A percentile compares a stretch with the other conserved stretches of the same genome.
phyloP scores from a whole-genome alignment of 306 rosid species.

The Alnus rubra region DNA sequence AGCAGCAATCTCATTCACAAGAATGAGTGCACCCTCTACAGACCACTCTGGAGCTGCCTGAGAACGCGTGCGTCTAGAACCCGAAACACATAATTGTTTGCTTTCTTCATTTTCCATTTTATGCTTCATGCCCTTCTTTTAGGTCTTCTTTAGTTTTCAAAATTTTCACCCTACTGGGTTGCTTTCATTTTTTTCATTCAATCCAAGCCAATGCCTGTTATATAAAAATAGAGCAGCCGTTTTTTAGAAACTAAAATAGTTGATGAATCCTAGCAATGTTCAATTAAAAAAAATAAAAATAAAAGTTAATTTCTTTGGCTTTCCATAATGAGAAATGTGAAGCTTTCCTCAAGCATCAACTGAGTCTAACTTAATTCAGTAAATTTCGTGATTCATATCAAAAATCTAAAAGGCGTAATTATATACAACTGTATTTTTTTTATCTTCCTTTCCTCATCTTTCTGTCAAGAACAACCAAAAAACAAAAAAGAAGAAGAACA shows the following conservation, averaged over 20 bases:
- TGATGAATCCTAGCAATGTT: too few species aligned
- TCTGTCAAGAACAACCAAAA: too few species aligned
- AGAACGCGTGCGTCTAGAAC: constrained; percentile 55
- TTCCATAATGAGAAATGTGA: too few species aligned
- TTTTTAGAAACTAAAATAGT: too few species aligned
- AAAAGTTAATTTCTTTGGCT: too few species aligned
- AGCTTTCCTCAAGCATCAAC: too few species aligned
- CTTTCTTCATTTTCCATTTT: constrained; percentile 22
- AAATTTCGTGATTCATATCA: too few species aligned
- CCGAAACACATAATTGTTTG: constrained; percentile 10
- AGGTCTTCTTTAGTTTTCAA: neutral
- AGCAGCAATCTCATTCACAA: constrained; percentile 68
- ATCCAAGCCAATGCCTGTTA: neutral
- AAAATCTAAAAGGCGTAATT: too few species aligned
- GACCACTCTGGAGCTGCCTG: constrained; percentile 73
- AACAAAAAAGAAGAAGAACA: too few species aligned
- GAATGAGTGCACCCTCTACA: constrained; percentile 51
- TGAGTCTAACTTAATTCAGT: too few species aligned
- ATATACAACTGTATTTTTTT: too few species aligned
- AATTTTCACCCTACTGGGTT: neutral
- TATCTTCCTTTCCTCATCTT: too few species aligned
- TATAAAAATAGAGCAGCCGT: neutral
- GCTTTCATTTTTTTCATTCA: neutral
- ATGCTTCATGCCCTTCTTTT: neutral
- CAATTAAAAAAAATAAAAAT: neutral